Conservation (phyloP, 2,329 filamentous ascomycete species). For the Talaromyces verruculosus region DNA sequence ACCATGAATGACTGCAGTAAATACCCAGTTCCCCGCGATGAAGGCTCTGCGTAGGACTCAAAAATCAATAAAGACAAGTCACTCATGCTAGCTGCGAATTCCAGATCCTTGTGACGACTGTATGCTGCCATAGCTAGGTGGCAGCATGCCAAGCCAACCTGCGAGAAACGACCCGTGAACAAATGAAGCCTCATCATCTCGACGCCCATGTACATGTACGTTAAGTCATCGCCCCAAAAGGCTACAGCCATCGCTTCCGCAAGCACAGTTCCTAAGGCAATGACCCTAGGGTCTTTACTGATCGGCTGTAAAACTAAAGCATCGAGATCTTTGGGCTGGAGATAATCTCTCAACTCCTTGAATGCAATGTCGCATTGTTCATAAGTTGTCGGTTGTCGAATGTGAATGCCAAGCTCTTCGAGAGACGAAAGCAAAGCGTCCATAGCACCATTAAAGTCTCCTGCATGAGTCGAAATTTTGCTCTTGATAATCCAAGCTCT, state of each 20-base stretch:
- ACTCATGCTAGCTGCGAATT: constrained; percentile 55
- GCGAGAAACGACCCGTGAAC: constrained; percentile 55
- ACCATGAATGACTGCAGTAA: constrained; percentile 61
- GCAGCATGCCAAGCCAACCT: constrained; percentile 59
- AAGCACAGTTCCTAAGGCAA: constrained; percentile 55
- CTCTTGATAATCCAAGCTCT: constrained; percentile 81
- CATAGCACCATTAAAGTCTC: constrained; percentile 69
- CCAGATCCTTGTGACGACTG: constrained; percentile 58
- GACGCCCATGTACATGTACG: constrained; percentile 62
- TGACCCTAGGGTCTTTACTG: constrained; percentile 44
- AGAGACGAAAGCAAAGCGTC: constrained; percentile 70
- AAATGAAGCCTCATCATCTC: constrained; percentile 58
- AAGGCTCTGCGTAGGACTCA: constrained; percentile 53
- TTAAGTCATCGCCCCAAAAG: constrained; percentile 60
- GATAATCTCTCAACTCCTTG: constrained; percentile 58
- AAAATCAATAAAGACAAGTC: constrained; percentile 55
- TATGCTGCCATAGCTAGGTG: constrained; percentile 58
- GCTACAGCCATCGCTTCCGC: constrained; percentile 59
- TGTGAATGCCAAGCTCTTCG: constrained; percentile 63
- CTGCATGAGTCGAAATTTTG: constrained; percentile 71
- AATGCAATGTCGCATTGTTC: constrained; percentile 78
- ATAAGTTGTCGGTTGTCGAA: constrained; percentile 67
- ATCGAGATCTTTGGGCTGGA: constrained; percentile 58
- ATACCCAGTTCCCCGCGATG: constrained; percentile 56
- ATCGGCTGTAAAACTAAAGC: constrained; percentile 41